phyloP scores from a whole-genome alignment of 1,284 basidiomycete species.

The Tilletia setariae region DNA sequence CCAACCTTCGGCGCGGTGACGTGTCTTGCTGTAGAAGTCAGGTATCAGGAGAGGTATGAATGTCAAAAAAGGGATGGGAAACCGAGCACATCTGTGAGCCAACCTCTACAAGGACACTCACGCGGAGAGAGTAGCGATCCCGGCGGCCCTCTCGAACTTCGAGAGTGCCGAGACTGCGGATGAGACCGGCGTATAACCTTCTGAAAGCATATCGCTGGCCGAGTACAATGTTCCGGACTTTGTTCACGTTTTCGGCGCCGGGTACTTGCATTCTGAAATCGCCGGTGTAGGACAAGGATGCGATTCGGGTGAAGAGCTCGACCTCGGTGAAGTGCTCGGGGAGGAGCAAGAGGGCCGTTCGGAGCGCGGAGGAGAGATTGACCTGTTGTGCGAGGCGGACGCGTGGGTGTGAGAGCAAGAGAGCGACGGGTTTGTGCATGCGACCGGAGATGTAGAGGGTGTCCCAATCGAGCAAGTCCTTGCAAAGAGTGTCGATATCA shows the following conservation, averaged over 20 bases:
- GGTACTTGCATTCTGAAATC: slow-evolving; percentile 87
- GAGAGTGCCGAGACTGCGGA: slow-evolving; percentile 42
- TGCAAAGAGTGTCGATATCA: slow-evolving; percentile 79
- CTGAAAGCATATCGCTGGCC: slow-evolving; percentile 79
- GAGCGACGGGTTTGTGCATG: slow-evolving; percentile 80
- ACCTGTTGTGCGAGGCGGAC: slow-evolving; percentile 88
- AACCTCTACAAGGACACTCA: slow-evolving; percentile 10
- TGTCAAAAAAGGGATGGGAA: background rate
- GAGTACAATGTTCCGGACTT: slow-evolving; percentile 78
- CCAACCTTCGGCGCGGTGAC: slow-evolving; percentile 29
- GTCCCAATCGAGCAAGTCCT: slow-evolving; percentile 87
- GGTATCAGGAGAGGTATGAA: background rate
- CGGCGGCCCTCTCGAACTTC: slow-evolving; percentile 29
- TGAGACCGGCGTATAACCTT: slow-evolving; percentile 71
- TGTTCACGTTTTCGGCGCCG: slow-evolving; percentile 88
- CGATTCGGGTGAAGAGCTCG: slow-evolving; percentile 79
- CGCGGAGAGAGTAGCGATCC: slow-evolving; percentile 29
- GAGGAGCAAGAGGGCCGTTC: slow-evolving; percentile 69
- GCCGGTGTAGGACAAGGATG: slow-evolving; percentile 74
- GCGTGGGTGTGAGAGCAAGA: slow-evolving; percentile 65
- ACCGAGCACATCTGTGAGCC: background rate
- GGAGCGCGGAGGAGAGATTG: slow-evolving; percentile 84
- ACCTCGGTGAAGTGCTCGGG: slow-evolving; percentile 69
- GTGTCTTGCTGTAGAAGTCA: slow-evolving; percentile 32
- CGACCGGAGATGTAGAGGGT: slow-evolving; percentile 89